Conservation (phyloP, 2,329 filamentous ascomycete genomes). For the Cordyceps fumosorosea region DNA sequence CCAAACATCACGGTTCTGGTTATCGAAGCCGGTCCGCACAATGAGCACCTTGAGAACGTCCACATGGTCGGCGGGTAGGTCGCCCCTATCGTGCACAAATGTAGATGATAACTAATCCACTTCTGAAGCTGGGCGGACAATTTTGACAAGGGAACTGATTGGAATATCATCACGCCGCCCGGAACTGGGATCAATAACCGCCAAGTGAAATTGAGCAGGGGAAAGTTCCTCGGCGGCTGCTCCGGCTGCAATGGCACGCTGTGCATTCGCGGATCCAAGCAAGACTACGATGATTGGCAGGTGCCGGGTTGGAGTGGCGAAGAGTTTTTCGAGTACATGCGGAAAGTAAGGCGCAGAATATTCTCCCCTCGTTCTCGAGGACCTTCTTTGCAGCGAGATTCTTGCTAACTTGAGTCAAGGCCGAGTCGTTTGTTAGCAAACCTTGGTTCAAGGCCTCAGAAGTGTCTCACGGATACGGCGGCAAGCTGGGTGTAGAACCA, state of each 20-base stretch:
- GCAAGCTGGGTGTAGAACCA: slow-evolving; percentile 49
- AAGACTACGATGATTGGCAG: slow-evolving; percentile 49
- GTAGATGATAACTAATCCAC: background rate
- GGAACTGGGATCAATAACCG: slow-evolving; percentile 33
- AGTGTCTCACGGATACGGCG: slow-evolving; percentile 42
- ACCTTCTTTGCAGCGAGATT: background rate
- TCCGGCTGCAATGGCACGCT: slow-evolving; percentile 45
- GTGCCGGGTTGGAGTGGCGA: slow-evolving; percentile 49
- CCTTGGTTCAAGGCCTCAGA: slow-evolving; percentile 47
- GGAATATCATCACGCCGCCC: slow-evolving; percentile 41
- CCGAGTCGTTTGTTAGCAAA: slow-evolving; percentile 52
- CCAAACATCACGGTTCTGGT: slow-evolving; percentile 25
- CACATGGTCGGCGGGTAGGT: slow-evolving; percentile 44
- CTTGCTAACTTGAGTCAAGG: slow-evolving; percentile 21
- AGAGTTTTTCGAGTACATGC: slow-evolving; percentile 51
- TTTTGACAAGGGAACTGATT: slow-evolving; percentile 43
- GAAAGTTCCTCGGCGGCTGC: slow-evolving; percentile 42
- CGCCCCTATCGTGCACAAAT: background rate
- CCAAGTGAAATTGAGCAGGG: slow-evolving; percentile 40
- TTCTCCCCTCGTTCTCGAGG: background rate
- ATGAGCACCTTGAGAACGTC: slow-evolving; percentile 39
- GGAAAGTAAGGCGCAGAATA: slow-evolving; percentile 32
- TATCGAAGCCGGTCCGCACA: slow-evolving; percentile 33
- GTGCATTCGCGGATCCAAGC: slow-evolving; percentile 41
- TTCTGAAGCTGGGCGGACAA: slow-evolving; percentile 34